A percentile compares a stretch with the other conserved stretches of the same genome.
These are phyloP conservation scores for Bonia amplexicaulis DNA, from an alignment of 176 grass and related monocot species.

Conservation along the genomic window DNA sequence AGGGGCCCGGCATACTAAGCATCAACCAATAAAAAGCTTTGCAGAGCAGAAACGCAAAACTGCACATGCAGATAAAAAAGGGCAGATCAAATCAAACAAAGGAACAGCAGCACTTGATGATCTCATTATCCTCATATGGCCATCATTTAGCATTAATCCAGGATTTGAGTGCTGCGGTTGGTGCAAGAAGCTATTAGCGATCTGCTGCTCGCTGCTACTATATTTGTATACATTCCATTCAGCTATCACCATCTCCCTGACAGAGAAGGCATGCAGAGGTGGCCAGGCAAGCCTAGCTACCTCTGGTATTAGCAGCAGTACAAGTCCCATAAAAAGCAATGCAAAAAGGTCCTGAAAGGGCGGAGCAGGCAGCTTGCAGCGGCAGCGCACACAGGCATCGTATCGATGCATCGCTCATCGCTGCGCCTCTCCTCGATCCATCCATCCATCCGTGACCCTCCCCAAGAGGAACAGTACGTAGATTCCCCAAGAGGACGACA, in stretches of 20 bases:
- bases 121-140: neutral
- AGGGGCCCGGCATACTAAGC: neutral
- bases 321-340: conserved; percentile 64
- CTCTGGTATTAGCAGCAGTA: conserved; percentile 39
- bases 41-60: neutral
- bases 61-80: neutral
- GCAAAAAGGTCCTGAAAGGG: conserved; percentile 46
- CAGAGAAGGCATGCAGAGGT: neutral
- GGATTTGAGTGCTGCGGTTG: neutral
- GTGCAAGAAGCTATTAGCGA: neutral
- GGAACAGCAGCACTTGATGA: neutral
- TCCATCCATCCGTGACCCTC: conserved; percentile 17
- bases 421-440: neutral
- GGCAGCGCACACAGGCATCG: neutral
- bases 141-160: neutral
- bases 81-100: neutral
- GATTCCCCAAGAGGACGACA: conserved; percentile 40
- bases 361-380: neutral
- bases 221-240: conserved; percentile 11
- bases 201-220: neutral
- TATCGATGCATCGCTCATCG: neutral
- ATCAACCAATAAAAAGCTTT: neutral
- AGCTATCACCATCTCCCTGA: neutral
- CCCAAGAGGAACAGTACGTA: conserved; percentile 30
- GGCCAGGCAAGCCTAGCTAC: conserved; percentile 43